Evolutionary conservation across 2,329 filamentous ascomycete species (phyloP), one percentile per base, ranked within the genome.

Genomic region (Coniochaeta hoffmannii): DNA sequence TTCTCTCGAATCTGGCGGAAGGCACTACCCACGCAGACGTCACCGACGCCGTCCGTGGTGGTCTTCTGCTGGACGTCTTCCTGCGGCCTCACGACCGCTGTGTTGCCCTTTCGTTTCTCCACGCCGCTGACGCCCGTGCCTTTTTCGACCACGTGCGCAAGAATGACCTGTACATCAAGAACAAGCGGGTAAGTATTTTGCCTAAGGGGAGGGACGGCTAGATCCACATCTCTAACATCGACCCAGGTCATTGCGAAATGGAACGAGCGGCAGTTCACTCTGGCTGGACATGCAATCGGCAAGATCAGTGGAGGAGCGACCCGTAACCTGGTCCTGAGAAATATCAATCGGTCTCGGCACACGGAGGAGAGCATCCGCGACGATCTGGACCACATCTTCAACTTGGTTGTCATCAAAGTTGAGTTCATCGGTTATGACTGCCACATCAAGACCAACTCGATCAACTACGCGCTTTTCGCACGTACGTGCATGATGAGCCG

Each of bases 321-420:
- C 41, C 83, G 90, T 57, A 94, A 93, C 63, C 68, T 95, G 35
- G 72, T 92, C 19, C 79, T 95, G 41, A 80, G 80, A 56, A 78
- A 79, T 10, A 81, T 80, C 61, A 75, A 75, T 61, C 28, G 4
- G 2, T 72, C 72, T 54, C 78, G 73, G 54, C 73, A 88, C 61
- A 90, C 84, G 0, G 85, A 85, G 60, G 71, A 80, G 8, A 70
- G 72, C 15, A 83, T 95, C 59, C 83, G 87, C 11, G 78, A 85
- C 4, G 88, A 95, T 62, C 76, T 94, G 35, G 86, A 91, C 24
- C 90, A 95, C 66, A 93, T 95, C 58, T 85, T 93, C 72, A 89
- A 89, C 59, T 76, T 95, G 1, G 74, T 86, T 22, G 80, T 95
- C 11, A 76, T 94, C 63, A 80, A 80, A 44, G 72, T 94, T 46